phyloP scores from a whole-genome alignment of 805 yeast species.

The Sugiyamaella floridensis region DNA sequence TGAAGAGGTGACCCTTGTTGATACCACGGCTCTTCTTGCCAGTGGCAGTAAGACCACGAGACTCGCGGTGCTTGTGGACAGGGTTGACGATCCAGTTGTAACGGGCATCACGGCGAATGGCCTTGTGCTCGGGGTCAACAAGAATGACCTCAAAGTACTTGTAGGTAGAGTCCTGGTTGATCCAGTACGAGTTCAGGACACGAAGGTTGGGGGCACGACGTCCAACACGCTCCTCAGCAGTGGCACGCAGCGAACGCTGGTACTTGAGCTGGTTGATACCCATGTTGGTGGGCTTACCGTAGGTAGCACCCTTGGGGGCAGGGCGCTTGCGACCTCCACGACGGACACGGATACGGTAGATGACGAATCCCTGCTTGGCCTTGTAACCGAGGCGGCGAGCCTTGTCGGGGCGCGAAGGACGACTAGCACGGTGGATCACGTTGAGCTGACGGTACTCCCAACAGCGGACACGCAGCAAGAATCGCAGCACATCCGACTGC shows the following conservation, averaged over 20 bases:
- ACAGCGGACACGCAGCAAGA: slow-evolving; percentile 98
- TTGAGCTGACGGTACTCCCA: slow-evolving; percentile 99
- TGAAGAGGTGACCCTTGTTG: slow-evolving; percentile 99
- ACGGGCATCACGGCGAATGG: slow-evolving; percentile 97
- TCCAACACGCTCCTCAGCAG: slow-evolving; percentile 99
- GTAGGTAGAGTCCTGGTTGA: slow-evolving; percentile 99
- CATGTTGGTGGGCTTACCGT: slow-evolving; percentile 99
- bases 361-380: slow-evolving; percentile 99
- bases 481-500: slow-evolving; percentile 99
- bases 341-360: slow-evolving; percentile 98
- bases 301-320: slow-evolving; percentile 99
- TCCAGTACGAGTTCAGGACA: slow-evolving; percentile 99
- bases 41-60: slow-evolving; percentile 96
- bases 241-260: slow-evolving; percentile 96
- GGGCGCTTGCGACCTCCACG: slow-evolving; percentile 99
- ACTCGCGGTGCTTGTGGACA: slow-evolving; percentile 99
- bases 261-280: slow-evolving; percentile 98
- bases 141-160: slow-evolving; percentile 98
- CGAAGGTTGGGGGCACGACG: slow-evolving; percentile 98
- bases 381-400: slow-evolving; percentile 99
- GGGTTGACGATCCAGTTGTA: slow-evolving; percentile 99
- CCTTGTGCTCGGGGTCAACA: slow-evolving; percentile 97
- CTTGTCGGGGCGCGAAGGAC: slow-evolving; percentile 99
- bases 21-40: slow-evolving; percentile 99
- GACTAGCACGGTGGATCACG: slow-evolving; percentile 97